A percentile compares a stretch with the other conserved stretches of the same genome.
phyloP scores from a whole-genome alignment of 192 early-diverging fungal genomes.

The Umbelopsis sp. region DNA sequence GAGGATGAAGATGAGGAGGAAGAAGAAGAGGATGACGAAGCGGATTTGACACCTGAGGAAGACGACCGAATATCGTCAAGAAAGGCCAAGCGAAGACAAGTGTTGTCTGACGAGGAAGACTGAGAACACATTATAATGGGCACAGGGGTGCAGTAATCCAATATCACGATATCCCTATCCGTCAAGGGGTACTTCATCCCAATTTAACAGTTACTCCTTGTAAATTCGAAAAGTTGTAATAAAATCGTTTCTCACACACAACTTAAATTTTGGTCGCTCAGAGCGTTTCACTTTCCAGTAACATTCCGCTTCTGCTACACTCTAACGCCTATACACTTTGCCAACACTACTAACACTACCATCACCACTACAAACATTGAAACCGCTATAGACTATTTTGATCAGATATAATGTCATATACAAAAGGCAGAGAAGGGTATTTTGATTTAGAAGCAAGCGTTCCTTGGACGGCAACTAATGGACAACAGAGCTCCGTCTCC shows the following conservation, averaged over 20 bases:
- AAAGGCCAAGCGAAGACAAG: slow-evolving; percentile 29
- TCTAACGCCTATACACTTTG: too few species aligned
- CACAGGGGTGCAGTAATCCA: neutral
- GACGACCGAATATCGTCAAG: slow-evolving; percentile 27
- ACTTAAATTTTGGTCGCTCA: neutral
- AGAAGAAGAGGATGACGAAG: slow-evolving; percentile 33
- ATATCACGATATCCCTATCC: slow-evolving; percentile 14
- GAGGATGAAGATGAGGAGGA: slow-evolving; percentile 29
- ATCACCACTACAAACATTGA: too few species aligned
- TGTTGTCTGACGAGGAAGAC: slow-evolving; percentile 40
- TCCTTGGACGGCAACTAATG: neutral
- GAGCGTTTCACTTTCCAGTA: neutral
- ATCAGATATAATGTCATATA: too few species aligned
- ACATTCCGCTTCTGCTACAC: neutral
- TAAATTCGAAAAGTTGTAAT: slow-evolving; percentile 18
- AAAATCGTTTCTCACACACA: slow-evolving; percentile 8
- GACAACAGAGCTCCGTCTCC: neutral
- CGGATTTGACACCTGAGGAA: slow-evolving; percentile 33
- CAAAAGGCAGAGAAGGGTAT: too few species aligned
- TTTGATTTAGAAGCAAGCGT: neutral
- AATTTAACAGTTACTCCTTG: slow-evolving; percentile 17
- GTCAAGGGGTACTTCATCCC: neutral
- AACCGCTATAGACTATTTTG: too few species aligned
- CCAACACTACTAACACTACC: too few species aligned
- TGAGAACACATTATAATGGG: neutral